Evolutionary conservation across 192 early-diverging fungal species (phyloP).

Genomic region (Ramicandelaber brevisporus): DNA sequence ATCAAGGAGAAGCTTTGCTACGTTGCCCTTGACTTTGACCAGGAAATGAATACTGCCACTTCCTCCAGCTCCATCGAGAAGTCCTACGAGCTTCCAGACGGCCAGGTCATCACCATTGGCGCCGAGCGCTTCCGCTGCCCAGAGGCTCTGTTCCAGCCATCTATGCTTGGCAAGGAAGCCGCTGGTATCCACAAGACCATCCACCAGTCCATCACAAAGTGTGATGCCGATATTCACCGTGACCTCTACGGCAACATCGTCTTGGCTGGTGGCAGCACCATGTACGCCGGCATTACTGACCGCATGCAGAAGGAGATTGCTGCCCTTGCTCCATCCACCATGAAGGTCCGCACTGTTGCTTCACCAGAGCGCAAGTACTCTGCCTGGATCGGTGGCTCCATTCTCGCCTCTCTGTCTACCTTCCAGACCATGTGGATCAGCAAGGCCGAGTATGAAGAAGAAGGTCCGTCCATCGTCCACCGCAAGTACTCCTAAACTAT

Average conservation of each 20-base stretch:
- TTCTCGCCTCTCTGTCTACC: conserved; percentile 27
- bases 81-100: conserved; percentile 22
- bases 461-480: conserved; percentile 72
- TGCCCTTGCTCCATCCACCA: conserved; percentile 20
- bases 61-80: conserved; percentile 15
- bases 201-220: conserved; percentile 19
- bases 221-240: conserved; percentile 19
- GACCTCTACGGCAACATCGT: conserved; percentile 21
- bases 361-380: conserved; percentile 36
- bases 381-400: conserved; percentile 38
- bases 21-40: conserved; percentile 21
- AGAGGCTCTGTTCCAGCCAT: conserved; percentile 33
- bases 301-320: conserved; percentile 26
- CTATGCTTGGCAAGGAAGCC: conserved; percentile 19
- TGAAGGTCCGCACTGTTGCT: conserved; percentile 29
- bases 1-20: conserved; percentile 38
- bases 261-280: conserved; percentile 20
- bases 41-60: conserved; percentile 18
- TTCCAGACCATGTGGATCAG: conserved; percentile 44
- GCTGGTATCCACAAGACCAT: conserved; percentile 17
- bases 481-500: conserved; percentile 64
- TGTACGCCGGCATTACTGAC: conserved; percentile 23
- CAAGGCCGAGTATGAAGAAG: conserved; percentile 72
- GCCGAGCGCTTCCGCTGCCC: conserved; percentile 30
- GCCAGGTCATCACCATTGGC: conserved; percentile 27